Evolutionary conservation across 192 early-diverging fungal genomes (phyloP).

Genomic region (Chytriomyces sp.): DNA sequence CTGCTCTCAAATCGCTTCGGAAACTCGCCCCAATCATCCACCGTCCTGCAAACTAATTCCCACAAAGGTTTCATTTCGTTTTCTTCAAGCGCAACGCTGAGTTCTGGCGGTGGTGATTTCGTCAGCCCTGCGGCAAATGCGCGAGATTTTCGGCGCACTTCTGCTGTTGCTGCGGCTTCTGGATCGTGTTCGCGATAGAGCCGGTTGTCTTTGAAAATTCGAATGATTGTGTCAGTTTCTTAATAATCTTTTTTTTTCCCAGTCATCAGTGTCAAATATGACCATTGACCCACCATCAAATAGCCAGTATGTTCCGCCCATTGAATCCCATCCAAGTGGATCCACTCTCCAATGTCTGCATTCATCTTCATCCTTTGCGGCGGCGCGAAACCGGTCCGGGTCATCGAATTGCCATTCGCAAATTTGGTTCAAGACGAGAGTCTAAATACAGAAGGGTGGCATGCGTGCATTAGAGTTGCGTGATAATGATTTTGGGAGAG

Average conservation of each 20-base stretch:
- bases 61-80: background rate
- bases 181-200: conserved; percentile 61
- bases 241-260: background rate
- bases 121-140: too few species aligned
- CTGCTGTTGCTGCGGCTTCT: background rate
- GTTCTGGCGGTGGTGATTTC: too few species aligned
- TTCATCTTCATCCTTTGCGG: conserved; percentile 61
- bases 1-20: conserved; percentile 61
- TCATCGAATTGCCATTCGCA: conserved; percentile 75
- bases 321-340: conserved; percentile 72
- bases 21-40: conserved; percentile 69
- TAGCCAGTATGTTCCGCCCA: conserved; percentile 74
- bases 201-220: conserved; percentile 64
- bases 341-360: conserved; percentile 74
- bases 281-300: conserved; percentile 69
- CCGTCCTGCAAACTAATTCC: conserved; percentile 56
- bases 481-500: conserved; percentile 6
- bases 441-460: conserved; percentile 22
- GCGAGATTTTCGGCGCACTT: background rate
- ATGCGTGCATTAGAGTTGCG: too few species aligned
- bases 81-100: too few species aligned
- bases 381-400: conserved; percentile 65
- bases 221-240: too few species aligned
- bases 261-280: too few species aligned
- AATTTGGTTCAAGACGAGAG: conserved; percentile 47